Percentiles rank a stretch among this genome's conserved stretches.
phyloP scores from a whole-genome alignment of 2,329 filamentous ascomycete species.

The Huntiella moniliformis region DNA sequence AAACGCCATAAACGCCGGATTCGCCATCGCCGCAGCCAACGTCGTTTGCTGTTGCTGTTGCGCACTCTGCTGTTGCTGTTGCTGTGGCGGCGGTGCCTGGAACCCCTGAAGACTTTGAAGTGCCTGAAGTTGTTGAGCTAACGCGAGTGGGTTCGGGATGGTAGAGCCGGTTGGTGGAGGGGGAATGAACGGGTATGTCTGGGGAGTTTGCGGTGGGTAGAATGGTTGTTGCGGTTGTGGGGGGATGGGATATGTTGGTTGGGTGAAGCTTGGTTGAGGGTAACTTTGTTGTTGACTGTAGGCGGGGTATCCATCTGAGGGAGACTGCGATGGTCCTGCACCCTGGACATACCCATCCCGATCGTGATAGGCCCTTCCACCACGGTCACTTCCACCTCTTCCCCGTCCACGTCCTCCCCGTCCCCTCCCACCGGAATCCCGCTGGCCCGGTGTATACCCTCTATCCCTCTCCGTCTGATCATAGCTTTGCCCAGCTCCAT shows the following conservation, averaged over 20 bases:
- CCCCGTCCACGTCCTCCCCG: slow-evolving; percentile 20
- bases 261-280: neutral
- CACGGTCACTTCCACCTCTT: slow-evolving; percentile 18
- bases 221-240: neutral
- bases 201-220: neutral
- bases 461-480: neutral
- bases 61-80: slow-evolving; percentile 19
- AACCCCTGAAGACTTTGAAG: slow-evolving; percentile 10
- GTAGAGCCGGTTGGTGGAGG: slow-evolving; percentile 5
- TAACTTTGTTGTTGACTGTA: neutral
- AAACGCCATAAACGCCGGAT: slow-evolving; percentile 9
- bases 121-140: slow-evolving; percentile 2
- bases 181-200: neutral
- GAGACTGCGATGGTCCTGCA: too few species aligned
- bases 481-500: slow-evolving; percentile 27
- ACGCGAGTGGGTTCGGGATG: neutral
- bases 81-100: slow-evolving; percentile 14
- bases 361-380: slow-evolving; percentile 15
- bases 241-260: neutral
- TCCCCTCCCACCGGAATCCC: slow-evolving; percentile 24
- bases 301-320: neutral
- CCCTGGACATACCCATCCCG: slow-evolving; percentile 14
- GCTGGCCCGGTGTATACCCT: neutral
- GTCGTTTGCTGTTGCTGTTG: slow-evolving; percentile 14
- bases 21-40: slow-evolving; percentile 6